Conservation (phyloP, 352 stramenopile species). For the Phytopythium mirpurense region DNA sequence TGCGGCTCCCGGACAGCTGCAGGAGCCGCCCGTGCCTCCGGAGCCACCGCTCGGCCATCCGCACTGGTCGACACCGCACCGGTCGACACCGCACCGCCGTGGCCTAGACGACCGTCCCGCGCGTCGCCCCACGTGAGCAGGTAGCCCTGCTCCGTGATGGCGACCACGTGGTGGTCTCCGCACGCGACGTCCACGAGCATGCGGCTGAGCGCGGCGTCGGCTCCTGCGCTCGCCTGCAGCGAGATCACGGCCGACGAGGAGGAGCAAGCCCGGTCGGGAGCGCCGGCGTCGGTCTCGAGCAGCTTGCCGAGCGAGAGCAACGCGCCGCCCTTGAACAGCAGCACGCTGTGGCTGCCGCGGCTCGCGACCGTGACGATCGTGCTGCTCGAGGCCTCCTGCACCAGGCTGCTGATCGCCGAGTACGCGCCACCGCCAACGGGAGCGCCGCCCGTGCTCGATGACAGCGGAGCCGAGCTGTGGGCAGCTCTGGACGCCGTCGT, state of each 20-base stretch:
- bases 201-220: slow-evolving; percentile 34
- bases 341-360: slow-evolving; percentile 32
- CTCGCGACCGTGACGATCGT: slow-evolving; percentile 35
- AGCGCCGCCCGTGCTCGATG: not conserved
- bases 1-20: slow-evolving; percentile 9
- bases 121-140: slow-evolving; percentile 72
- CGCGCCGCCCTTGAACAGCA: slow-evolving; percentile 41
- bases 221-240: slow-evolving; percentile 6
- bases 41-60: too few relatives aligned
- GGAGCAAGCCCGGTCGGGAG: too few relatives aligned
- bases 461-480: too few relatives aligned
- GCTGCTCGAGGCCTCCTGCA: slow-evolving; percentile 15
- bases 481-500: not conserved
- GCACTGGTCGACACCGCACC: too few relatives aligned
- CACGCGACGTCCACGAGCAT: slow-evolving; percentile 61
- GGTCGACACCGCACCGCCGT: too few relatives aligned
- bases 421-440: not conserved
- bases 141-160: slow-evolving; percentile 69
- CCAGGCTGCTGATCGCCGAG: slow-evolving; percentile 2
- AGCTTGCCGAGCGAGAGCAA: slow-evolving; percentile 28
- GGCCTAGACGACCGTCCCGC: slow-evolving; percentile 10
- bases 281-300: slow-evolving; percentile 5
- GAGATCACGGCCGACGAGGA: slow-evolving; percentile 7
- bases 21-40: not conserved
- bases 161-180: slow-evolving; percentile 50